Percentiles rank a stretch among this genome's conserved stretches.
These are phyloP conservation scores for Nemania sp. DNA, from an alignment of 2,329 filamentous ascomycete species.

Conservation along the genomic window DNA sequence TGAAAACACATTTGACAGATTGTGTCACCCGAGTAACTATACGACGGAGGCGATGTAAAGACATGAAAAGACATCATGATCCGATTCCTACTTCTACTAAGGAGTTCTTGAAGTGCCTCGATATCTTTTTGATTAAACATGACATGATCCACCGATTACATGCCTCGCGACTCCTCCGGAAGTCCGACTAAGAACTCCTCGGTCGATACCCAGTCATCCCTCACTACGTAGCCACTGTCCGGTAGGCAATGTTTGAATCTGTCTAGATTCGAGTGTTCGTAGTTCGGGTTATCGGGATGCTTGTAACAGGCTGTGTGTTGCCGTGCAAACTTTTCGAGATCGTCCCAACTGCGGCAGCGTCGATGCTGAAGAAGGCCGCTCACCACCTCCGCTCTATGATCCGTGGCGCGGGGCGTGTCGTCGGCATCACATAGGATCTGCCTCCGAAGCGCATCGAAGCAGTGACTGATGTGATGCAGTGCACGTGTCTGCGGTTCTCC, in stretches of 20 bases:
- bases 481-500: constrained; percentile 18
- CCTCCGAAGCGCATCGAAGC: constrained; percentile 36
- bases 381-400: constrained; percentile 19
- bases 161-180: constrained; percentile 28
- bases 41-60: no score
- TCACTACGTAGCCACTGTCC: constrained; percentile 21
- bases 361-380: constrained; percentile 34
- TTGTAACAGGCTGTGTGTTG: constrained; percentile 29
- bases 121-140: no score
- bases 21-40: no score
- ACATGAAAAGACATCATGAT: no score
- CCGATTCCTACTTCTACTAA: no score
- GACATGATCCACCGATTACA: no score
- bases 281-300: constrained; percentile 21
- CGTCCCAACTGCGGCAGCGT: constrained; percentile 37
- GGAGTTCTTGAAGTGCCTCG: no score
- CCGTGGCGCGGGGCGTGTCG: constrained; percentile 38
- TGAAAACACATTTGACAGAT: no score
- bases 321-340: constrained; percentile 34
- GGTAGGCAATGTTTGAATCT: constrained; percentile 29
- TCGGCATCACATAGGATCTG: constrained; percentile 41
- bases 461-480: constrained; percentile 31
- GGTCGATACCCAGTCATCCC: constrained; percentile 19
- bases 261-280: constrained; percentile 2
- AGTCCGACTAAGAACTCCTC: constrained; percentile 22